These are phyloP conservation scores for Petunia secreta DNA, from an alignment of 257 asterid genomes.

Conservation along the genomic window DNA sequence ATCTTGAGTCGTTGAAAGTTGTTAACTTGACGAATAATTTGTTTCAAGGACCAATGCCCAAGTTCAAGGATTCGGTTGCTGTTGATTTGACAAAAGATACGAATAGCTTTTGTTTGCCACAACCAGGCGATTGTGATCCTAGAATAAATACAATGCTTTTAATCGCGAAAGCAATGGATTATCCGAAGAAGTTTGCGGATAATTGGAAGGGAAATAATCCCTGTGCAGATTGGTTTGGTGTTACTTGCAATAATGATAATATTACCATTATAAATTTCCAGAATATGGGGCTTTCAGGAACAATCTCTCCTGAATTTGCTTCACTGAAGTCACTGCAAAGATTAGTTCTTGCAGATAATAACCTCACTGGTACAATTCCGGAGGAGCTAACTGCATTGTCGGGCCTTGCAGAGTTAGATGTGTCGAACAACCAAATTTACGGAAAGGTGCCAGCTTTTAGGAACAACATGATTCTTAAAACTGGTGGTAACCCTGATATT, in stretches of 20 bases:
- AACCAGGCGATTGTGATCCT: constrained; percentile 82
- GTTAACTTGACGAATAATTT: constrained; percentile 87
- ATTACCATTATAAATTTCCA: constrained; percentile 78
- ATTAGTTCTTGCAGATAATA: constrained; percentile 75
- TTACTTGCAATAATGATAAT: constrained; percentile 73
- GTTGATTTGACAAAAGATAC: constrained; percentile 60
- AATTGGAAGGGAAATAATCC: constrained; percentile 88
- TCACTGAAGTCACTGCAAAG: constrained; percentile 65
- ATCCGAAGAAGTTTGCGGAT: constrained; percentile 71
- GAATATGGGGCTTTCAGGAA: constrained; percentile 76
- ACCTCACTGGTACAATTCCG: constrained; percentile 76
- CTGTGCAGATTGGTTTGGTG: constrained; percentile 81
- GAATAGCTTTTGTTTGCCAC: constrained; percentile 82
- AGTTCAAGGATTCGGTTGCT: constrained; percentile 58
- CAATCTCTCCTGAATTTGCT: constrained; percentile 68
- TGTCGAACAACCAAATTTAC: constrained; percentile 70
- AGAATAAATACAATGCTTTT: constrained; percentile 62
- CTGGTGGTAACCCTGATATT: constrained; percentile 69
- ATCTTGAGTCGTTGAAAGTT: constrained; percentile 64
- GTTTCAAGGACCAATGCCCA: constrained; percentile 85
- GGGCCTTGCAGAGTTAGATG: constrained; percentile 63
- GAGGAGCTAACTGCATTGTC: constrained; percentile 58
- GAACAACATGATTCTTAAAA: constrained; percentile 54
- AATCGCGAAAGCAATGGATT: constrained; percentile 54
- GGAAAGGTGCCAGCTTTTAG: constrained; percentile 76